Percentiles rank a stretch among this genome's conserved stretches.
Conservation (phyloP, 345 rosid species). For the Ceriops tagal region DNA sequence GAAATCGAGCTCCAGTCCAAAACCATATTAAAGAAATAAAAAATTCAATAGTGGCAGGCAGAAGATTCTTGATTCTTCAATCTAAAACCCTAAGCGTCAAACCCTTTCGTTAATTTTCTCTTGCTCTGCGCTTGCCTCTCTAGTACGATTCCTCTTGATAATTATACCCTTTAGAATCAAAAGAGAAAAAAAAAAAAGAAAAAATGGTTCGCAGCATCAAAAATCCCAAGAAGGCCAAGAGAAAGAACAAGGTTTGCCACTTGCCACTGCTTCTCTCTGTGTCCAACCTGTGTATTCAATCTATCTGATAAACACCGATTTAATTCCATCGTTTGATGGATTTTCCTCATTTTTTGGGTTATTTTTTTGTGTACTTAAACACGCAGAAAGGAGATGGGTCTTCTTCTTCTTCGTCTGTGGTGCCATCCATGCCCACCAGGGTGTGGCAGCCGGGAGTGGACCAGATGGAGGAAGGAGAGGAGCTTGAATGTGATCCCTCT, state of each 20-base stretch:
- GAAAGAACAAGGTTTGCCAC: conserved; percentile 65
- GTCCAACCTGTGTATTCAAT: too few species aligned
- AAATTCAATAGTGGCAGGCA: background rate
- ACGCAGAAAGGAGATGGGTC: conserved; percentile 49
- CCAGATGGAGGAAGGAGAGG: conserved; percentile 89
- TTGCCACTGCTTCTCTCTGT: background rate
- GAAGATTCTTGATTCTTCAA: too few species aligned
- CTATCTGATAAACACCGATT: background rate
- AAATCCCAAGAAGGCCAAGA: conserved; percentile 72
- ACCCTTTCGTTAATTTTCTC: background rate
- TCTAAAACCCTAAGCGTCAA: background rate
- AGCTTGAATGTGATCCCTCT: conserved; percentile 91
- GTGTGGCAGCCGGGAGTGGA: conserved; percentile 99
- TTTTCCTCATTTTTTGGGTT: background rate
- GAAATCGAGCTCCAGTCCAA: background rate
- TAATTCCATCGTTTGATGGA: background rate
- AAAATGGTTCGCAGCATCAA: conserved; percentile 64
- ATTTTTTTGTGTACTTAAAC: background rate
- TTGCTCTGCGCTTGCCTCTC: background rate
- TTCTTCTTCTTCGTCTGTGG: conserved; percentile 40
- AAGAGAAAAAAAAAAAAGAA: conserved; percentile 26
- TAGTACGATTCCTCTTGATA: background rate
- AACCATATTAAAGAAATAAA: background rate
- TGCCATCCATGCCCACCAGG: conserved; percentile 58
- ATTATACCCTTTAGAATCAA: background rate